Evolutionary conservation across 805 yeast species (phyloP), one percentile per base, ranked within the genome.

Genomic region (Myxozyma mucilagina): DNA sequence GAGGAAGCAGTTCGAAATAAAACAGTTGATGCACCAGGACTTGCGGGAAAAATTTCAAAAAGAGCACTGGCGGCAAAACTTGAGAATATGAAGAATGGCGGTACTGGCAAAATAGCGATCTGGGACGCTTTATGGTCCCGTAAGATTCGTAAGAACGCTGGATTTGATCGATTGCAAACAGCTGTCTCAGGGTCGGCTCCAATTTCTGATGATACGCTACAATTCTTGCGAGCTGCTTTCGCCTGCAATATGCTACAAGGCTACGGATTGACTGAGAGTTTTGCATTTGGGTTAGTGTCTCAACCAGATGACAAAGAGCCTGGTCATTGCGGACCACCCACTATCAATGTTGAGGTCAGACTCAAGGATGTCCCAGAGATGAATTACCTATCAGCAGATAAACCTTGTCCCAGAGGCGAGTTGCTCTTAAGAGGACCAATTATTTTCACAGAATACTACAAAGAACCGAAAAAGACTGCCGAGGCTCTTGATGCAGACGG

Each of bases 181-280:
- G 59, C 78, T 31, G 72, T 79, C 45, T 75, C 80, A 29, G 90
- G 93, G 38, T 84, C 89, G 41, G 91, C 93, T 2, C 93, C 94
- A 18, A 79, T 87, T 64, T 77, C 88, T 20, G 79, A 80, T 24
- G 84, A 80, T 45, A 84, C 90, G 1, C 75, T 86, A 47, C 73
- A 76, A 60, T 87, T 86, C 71, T 73, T 88, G 68, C 82, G 84
- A 69, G 84, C 85, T n/a, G 78, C 85, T 0, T 78, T 88, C 53
- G 83, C 82, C 63, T 72, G 82, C 61, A 76, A 80, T 14, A 70
- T 81, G 55, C 72, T 77, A 56, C 91, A 87, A 74, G 93, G 93
- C 14, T 87, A 87, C 34, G 70, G 70, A n/a, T 56, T 68, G 36
- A 67, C 70, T 4, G 70, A 67, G 44, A 56, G 61, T 7, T 63